Conservation (phyloP, 1,284 basidiomycete species). For the Phenoliferia sp. region DNA sequence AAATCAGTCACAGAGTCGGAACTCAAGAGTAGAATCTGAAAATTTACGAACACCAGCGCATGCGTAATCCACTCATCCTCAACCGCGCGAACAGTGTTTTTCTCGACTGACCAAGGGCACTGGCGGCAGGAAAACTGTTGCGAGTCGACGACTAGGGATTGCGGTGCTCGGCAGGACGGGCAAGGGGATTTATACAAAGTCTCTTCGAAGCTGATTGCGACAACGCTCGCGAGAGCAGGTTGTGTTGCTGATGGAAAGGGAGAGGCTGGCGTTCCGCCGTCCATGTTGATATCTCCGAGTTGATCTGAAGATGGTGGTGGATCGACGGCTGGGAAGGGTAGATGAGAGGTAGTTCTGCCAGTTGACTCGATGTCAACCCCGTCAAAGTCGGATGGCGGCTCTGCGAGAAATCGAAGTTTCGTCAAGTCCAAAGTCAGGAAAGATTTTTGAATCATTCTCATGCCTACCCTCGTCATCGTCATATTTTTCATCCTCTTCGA, state of each 20-base stretch:
- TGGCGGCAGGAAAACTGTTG: neutral
- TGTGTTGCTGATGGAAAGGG: neutral
- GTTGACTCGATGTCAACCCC: neutral
- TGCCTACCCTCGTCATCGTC: neutral
- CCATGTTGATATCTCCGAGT: neutral
- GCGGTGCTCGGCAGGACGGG: neutral
- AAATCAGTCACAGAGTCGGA: too few species aligned
- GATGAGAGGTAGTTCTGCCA: neutral
- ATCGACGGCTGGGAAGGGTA: neutral
- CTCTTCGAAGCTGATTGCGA: neutral
- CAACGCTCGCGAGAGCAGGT: neutral
- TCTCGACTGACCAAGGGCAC: neutral
- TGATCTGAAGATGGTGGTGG: neutral
- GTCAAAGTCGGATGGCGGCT: neutral
- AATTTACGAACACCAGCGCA: neutral
- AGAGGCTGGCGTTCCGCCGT: neutral
- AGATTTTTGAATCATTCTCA: neutral
- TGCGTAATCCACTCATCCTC: neutral
- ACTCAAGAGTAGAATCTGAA: neutral
- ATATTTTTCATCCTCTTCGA: neutral
- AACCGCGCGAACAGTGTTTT: neutral
- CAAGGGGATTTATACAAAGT: neutral
- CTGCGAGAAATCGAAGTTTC: neutral
- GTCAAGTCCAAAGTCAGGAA: neutral
- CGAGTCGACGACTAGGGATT: neutral